Evolutionary conservation across 306 rosid genomes (phyloP), one percentile per base, ranked within the genome.

Genomic region (Cucurbita maxima): DNA sequence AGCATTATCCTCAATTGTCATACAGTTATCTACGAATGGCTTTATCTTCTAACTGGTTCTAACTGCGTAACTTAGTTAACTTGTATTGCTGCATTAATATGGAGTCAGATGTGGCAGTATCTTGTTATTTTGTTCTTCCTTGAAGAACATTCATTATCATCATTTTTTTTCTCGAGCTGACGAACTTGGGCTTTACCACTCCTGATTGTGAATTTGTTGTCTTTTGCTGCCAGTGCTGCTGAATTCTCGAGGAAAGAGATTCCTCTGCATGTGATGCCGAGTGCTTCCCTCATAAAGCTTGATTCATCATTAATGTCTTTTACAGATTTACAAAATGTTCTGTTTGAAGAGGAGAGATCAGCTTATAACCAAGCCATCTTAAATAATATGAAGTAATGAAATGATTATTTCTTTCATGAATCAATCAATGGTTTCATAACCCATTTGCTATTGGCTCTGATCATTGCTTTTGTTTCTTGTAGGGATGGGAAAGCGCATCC

Each of bases 401-500:
- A 50, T 34, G 45, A n/a, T 50, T 14, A 2, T 15, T 45, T 52
- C 79, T 77, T 79, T 18, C 59, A 30, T 30, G 66, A 18, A 77
- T 71, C 57, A 76, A 19, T 9, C 5, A 11, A 34, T 66, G 61
- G 11, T 73, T 18, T 13, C 37, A 30, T 63, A 59, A 22, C 51
- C 62, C 61, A 60, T 41, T 30, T 22, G 14, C 43, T 58, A 45
- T 58, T 76, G 60, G 61, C 66, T 58, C 75, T 79, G 73, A 67
- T 81, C 67, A 58, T 67, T 7, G 75, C 45, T 78, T 44, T 4
- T 68, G 48, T 58, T 76, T 71, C 72, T 62, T 79, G 14, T 79
- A 95, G 99, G 88, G 96, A 87, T 57, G 94, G 90, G 72, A 91
- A 87, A 86, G 81, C 84, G 84, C 99, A 95, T 84, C 99, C 99